Conservation (phyloP, 208 protist genomes). For the Herpetomonas tarakana region DNA sequence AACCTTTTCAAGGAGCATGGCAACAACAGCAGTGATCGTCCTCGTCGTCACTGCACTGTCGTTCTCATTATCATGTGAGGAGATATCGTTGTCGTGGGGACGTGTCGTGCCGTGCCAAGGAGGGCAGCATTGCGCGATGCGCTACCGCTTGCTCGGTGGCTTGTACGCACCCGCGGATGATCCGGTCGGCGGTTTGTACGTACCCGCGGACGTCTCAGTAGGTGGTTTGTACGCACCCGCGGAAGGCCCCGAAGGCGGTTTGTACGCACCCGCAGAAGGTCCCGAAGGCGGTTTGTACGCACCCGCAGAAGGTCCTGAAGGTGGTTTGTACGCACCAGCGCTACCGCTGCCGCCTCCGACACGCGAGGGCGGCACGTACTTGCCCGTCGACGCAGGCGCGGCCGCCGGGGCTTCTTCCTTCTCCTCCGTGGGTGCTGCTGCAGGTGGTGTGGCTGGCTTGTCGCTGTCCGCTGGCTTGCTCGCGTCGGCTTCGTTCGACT, state of each 20-base stretch:
- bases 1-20: too few species aligned
- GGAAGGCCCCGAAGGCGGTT: conserved; percentile 17
- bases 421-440: too few species aligned
- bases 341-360: conserved; percentile 11
- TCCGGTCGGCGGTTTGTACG: conserved; percentile 21
- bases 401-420: neutral
- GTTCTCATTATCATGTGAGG: too few species aligned
- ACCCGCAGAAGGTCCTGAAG: conserved; percentile 18
- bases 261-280: conserved; percentile 17
- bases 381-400: conserved; percentile 3
- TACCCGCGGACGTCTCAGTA: conserved; percentile 12
- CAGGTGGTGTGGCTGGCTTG: too few species aligned
- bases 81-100: too few species aligned
- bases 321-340: conserved; percentile 20
- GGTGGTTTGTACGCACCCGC: conserved; percentile 34
- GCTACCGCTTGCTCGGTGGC: conserved; percentile 35
- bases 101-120: too few species aligned
- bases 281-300: conserved; percentile 17
- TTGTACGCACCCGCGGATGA: conserved; percentile 30
- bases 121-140: too few species aligned
- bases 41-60: too few species aligned
- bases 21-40: too few species aligned
- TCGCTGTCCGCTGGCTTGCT: neutral
- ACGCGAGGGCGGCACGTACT: conserved; percentile 9
- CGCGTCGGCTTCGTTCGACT: conserved; percentile 7